Evolutionary conservation across 2,329 filamentous ascomycete species (phyloP).

Genomic region (Penicillium griseofulvum): DNA sequence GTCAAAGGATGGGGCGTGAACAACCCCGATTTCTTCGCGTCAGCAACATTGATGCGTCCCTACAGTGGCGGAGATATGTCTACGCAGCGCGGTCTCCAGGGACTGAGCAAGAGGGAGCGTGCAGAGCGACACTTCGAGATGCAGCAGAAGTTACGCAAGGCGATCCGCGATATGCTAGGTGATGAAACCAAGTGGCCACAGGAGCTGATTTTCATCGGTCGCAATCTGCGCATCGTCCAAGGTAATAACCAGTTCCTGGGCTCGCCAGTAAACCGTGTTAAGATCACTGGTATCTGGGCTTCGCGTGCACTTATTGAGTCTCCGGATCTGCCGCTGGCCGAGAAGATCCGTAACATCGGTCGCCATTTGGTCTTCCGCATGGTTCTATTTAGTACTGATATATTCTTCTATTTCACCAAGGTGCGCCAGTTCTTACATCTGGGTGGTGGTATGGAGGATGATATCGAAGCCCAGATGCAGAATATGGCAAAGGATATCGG

Average conservation of each 20-base stretch:
- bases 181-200: constrained; percentile 88
- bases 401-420: constrained; percentile 80
- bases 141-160: constrained; percentile 68
- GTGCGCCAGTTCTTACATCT: constrained; percentile 71
- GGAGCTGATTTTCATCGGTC: constrained; percentile 86
- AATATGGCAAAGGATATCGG: constrained; percentile 87
- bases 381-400: constrained; percentile 72
- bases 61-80: constrained; percentile 80
- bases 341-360: constrained; percentile 68
- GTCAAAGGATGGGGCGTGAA: constrained; percentile 82
- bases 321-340: constrained; percentile 58
- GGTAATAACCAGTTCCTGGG: constrained; percentile 90
- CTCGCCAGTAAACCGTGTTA: constrained; percentile 84
- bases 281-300: constrained; percentile 91
- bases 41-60: constrained; percentile 81
- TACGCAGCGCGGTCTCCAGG: constrained; percentile 57
- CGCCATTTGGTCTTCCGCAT: constrained; percentile 77
- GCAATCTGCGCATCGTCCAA: constrained; percentile 90
- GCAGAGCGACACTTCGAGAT: constrained; percentile 70
- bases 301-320: constrained; percentile 77
- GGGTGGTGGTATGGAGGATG: constrained; percentile 88
- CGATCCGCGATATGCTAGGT: constrained; percentile 74
- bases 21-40: constrained; percentile 86
- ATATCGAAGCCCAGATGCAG: constrained; percentile 84
- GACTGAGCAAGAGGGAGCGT: constrained; percentile 54